phyloP scores from a whole-genome alignment of 345 rosid species.

The Rhodomyrtus tomentosa region DNA sequence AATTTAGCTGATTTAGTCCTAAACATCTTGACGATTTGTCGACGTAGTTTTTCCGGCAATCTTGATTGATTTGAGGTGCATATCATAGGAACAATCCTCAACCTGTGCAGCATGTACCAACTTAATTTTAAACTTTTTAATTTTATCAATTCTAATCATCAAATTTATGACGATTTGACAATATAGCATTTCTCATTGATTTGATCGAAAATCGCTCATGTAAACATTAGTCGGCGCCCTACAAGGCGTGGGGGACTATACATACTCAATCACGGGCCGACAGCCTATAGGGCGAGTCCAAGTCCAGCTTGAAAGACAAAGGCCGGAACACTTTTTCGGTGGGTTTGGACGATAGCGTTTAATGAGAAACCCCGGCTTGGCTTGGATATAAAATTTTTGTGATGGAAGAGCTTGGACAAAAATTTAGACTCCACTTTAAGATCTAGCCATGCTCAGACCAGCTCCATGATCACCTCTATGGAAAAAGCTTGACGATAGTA shows the following conservation, averaged over 20 bases:
- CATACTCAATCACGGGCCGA: neutral
- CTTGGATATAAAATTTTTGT: neutral
- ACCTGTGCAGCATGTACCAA: fast-evolving
- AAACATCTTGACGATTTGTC: no score
- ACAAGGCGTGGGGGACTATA: neutral
- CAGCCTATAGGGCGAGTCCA: fast-evolving
- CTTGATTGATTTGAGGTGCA: no score
- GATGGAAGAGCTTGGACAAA: neutral
- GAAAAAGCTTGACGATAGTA: neutral
- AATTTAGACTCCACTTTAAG: neutral
- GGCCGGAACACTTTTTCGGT: neutral
- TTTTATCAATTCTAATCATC: fast-evolving
- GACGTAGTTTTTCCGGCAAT: no score
- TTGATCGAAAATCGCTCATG: fast-evolving
- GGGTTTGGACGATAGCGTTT: neutral
- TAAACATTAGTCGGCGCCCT: fast-evolving
- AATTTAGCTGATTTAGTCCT: no score
- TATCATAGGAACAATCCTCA: neutral
- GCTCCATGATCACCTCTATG: neutral
- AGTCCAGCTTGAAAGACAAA: neutral
- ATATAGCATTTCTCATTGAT: fast-evolving
- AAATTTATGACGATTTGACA: fast-evolving
- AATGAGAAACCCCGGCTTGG: neutral
- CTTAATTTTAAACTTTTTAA: fast-evolving
- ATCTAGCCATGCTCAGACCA: neutral